phyloP scores from a whole-genome alignment of 768 basidiomycete genomes.

The Psilocybe subaeruginosa region DNA sequence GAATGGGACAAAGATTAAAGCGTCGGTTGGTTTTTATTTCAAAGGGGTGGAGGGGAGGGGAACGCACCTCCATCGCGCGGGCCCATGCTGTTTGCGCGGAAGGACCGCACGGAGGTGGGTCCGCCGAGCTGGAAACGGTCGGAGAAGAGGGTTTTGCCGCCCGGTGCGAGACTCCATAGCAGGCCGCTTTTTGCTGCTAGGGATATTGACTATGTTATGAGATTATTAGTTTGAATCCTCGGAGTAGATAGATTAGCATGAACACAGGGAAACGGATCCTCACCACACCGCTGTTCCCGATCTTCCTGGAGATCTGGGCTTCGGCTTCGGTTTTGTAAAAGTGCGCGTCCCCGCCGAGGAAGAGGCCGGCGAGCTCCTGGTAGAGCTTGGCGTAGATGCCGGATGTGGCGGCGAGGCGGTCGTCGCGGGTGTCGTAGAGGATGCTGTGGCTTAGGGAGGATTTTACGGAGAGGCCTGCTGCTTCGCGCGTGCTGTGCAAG shows the following conservation, averaged over 20 bases:
- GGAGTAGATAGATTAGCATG: not conserved
- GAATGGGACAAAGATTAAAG: not conserved
- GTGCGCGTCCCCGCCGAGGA: constrained; percentile 73
- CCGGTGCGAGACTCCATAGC: constrained; percentile 59
- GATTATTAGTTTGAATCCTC: not conserved
- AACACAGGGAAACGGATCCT: constrained; percentile 26
- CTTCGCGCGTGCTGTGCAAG: constrained; percentile 70
- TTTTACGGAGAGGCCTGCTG: constrained; percentile 81
- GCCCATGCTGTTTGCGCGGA: constrained; percentile 77
- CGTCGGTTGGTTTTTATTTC: no score
- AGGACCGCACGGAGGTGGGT: constrained; percentile 81
- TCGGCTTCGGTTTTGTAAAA: constrained; percentile 78
- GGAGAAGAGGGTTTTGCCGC: constrained; percentile 54
- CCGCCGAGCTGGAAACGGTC: constrained; percentile 96
- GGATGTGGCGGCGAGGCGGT: constrained; percentile 59
- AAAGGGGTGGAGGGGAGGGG: not conserved
- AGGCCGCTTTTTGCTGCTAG: constrained; percentile 74
- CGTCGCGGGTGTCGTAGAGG: constrained; percentile 76
- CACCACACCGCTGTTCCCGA: constrained; percentile 59
- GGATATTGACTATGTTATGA: constrained; percentile 63
- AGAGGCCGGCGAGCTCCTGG: constrained; percentile 60
- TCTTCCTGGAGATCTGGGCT: constrained; percentile 58
- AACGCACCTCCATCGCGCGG: constrained; percentile 71
- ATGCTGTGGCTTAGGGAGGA: constrained; percentile 83
- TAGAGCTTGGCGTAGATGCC: constrained; percentile 67